Percentiles rank a stretch among this genome's conserved stretches.
phyloP scores from a whole-genome alignment of 148 eudicot species.

The Heliamphora exappendiculata region DNA sequence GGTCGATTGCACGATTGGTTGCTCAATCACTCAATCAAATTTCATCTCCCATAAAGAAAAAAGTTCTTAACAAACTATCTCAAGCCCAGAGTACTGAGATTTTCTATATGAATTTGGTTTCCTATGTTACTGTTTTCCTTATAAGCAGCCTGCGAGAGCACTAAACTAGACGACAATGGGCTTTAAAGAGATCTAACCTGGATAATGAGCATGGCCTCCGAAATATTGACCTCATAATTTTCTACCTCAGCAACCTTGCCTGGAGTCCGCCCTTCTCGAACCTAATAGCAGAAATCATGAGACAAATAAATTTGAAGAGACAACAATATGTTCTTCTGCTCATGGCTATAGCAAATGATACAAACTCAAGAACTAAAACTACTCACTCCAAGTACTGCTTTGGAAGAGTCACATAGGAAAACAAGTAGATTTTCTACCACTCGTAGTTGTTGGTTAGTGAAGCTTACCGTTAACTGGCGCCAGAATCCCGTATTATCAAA shows the following conservation, averaged over 20 bases:
- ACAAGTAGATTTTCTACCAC: neutral
- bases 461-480: slow-evolving; percentile 93
- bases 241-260: slow-evolving; percentile 24
- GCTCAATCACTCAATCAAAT: neutral
- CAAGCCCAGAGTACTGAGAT: neutral
- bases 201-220: slow-evolving; percentile 82
- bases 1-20: neutral
- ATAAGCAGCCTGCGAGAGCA: neutral
- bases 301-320: slow-evolving; percentile 2
- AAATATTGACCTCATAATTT: slow-evolving; percentile 32
- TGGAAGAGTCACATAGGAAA: neutral
- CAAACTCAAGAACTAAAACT: slow-evolving; percentile 2
- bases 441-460: neutral
- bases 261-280: slow-evolving; percentile 71
- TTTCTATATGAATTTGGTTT: neutral
- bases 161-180: neutral
- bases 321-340: neutral
- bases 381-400: neutral
- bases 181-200: slow-evolving; percentile 45
- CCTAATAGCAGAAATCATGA: slow-evolving; percentile 31
- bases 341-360: slow-evolving; percentile 2
- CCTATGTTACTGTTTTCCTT: neutral
- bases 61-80: neutral
- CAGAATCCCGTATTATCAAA: slow-evolving; percentile 86
- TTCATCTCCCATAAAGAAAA: neutral